Evolutionary conservation across 495 filamentous ascomycete genomes (phyloP), one percentile per base, ranked within the genome.

Genomic region (Lasiosphaeria miniovina): DNA sequence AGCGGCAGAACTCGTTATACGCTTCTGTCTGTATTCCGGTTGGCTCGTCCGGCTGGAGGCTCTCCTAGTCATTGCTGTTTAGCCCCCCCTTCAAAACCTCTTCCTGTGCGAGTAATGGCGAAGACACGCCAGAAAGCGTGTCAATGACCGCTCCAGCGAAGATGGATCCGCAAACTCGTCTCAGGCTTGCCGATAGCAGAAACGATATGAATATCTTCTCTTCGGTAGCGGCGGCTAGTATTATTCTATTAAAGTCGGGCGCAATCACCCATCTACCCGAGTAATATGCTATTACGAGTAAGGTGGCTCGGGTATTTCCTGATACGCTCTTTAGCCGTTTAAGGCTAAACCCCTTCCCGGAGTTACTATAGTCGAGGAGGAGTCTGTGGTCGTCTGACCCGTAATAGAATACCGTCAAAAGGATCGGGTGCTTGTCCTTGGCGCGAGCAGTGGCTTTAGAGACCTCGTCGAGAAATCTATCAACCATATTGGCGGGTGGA

Each of bases 1-100:
- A 2, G 46, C 55, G 43, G 31, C 55, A 57, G 14, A 57, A 57
- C 17, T 57, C 45, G 15, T 57, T 57, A 46, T 50, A 57, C 10
- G 55, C 38, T 38, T 50, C 45, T 14, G 55, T 57, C 55, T 50
- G 55, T 17, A 36, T 6, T 15, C 40, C 45, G 46, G 55, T 50
- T 38, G 43, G 55, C 12, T 57, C 55, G 9, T 49, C 41, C 10
- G 55, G 55, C 33, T 35, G 33, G 33, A 50, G 55, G 6, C n/a
- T 52, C 6, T 24, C n/a, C 6, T n/a, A n/a, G n/a, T n/a, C n/a
- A n/a, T n/a, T n/a, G n/a, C n/a, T n/a, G n/a, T n/a, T n/a, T n/a
- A n/a, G n/a, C n/a, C n/a, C n/a, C n/a, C n/a, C n/a, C n/a, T n/a
- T n/a, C n/a, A n/a, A n/a, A n/a, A n/a, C n/a, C n/a, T n/a, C n/a